A percentile compares a stretch with the other conserved stretches of the same genome.
Conservation (phyloP, 805 yeast species). For the Barnettozyma sp. region DNA sequence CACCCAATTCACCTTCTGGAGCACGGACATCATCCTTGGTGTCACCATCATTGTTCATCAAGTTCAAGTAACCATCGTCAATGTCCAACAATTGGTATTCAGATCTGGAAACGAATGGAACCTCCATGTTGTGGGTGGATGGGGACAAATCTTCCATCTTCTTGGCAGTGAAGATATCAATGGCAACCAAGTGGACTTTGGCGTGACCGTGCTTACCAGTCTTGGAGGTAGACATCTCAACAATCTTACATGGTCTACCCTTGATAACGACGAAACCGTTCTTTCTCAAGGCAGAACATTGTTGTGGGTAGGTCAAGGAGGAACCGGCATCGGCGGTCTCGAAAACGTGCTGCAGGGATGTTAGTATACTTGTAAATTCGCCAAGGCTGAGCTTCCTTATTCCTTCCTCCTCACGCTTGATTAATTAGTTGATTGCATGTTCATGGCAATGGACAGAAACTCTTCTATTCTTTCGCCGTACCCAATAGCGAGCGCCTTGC, state of each 20-base stretch:
- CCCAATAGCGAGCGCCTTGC: too few relatives aligned
- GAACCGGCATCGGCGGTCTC: conserved; percentile 99
- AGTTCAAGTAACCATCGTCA: conserved; percentile 95
- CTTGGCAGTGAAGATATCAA: conserved; percentile 98
- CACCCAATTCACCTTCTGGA: conserved; percentile 98
- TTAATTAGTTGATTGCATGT: too few relatives aligned
- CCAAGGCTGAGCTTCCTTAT: too few relatives aligned
- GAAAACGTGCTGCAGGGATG: conserved; percentile 67
- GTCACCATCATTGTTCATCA: conserved; percentile 96
- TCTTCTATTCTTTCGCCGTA: too few relatives aligned
- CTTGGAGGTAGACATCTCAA: conserved; percentile 99
- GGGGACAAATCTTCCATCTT: conserved; percentile 99
- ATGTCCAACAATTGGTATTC: conserved; percentile 97
- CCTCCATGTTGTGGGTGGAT: conserved; percentile 99
- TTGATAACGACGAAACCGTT: conserved; percentile 98
- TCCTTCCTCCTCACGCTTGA: too few relatives aligned
- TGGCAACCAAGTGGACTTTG: conserved; percentile 98
- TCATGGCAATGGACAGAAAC: too few relatives aligned
- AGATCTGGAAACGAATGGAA: conserved; percentile 92
- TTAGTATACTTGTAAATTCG: conserved; percentile 1
- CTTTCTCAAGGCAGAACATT: conserved; percentile 99
- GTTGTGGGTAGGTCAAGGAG: conserved; percentile 96
- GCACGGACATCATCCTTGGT: conserved; percentile 98
- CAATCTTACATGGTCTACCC: conserved; percentile 99
- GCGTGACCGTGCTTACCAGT: conserved; percentile 99